Evolutionary conservation across 768 basidiomycete species (phyloP).

Genomic region (Pulveroboletus frians): DNA sequence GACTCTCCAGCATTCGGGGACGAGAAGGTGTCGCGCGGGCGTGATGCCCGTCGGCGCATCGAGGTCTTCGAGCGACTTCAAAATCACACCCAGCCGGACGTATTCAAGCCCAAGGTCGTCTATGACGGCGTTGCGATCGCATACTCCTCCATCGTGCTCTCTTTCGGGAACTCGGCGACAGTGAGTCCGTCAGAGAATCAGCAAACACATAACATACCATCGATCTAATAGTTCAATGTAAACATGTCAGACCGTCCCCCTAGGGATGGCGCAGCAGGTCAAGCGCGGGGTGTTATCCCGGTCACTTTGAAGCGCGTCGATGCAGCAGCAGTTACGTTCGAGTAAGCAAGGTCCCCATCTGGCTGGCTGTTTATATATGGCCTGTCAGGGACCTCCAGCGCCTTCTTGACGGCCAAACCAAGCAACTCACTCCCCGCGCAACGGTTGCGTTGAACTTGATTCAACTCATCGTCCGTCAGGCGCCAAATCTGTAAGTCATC

Average conservation of each 20-base stretch:
- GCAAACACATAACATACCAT: background rate
- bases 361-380: background rate
- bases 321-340: constrained; percentile 33
- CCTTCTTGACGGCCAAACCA: constrained; percentile 23
- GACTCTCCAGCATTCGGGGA: constrained; percentile 16
- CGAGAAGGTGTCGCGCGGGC: background rate
- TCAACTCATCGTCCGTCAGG: constrained; percentile 46
- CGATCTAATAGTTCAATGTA: constrained; percentile 32
- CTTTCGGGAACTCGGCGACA: constrained; percentile 28
- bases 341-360: constrained; percentile 19
- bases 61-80: constrained; percentile 36
- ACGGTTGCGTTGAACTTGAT: constrained; percentile 41
- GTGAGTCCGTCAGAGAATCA: constrained; percentile 18
- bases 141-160: constrained; percentile 33
- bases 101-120: constrained; percentile 40
- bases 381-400: constrained; percentile 20
- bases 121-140: constrained; percentile 44
- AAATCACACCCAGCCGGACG: constrained; percentile 25
- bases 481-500: constrained; percentile 38
- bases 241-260: constrained; percentile 27
- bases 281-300: constrained; percentile 24
- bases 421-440: constrained; percentile 25
- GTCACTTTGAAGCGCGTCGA: constrained; percentile 37
- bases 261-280: constrained; percentile 5
- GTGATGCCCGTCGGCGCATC: constrained; percentile 20